A percentile compares a stretch with the other conserved stretches of the same genome.
Conservation (phyloP, 1,284 basidiomycete genomes). For the Vanrija humicola region DNA sequence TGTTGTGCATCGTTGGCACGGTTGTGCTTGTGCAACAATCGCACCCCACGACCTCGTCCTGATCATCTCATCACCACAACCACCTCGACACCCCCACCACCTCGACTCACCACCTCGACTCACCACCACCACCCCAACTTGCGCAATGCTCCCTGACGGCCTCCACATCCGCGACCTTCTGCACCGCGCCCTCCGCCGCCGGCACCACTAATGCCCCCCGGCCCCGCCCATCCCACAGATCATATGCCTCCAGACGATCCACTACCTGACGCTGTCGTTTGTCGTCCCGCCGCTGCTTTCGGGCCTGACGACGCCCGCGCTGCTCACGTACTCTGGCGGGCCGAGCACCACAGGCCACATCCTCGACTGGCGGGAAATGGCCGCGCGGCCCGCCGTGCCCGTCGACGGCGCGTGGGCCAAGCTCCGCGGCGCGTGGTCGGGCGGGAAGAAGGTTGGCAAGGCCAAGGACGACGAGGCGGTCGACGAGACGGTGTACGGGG, state of each 20-base stretch:
- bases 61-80: no score
- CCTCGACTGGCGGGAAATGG: constrained; percentile 96
- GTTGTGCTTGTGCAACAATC: no score
- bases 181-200: background rate
- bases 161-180: background rate
- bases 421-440: constrained; percentile 49
- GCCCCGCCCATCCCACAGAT: constrained; percentile 59
- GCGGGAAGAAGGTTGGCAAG: constrained; percentile 43
- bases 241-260: constrained; percentile 81
- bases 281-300: constrained; percentile 75
- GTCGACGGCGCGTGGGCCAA: constrained; percentile 57
- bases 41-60: no score
- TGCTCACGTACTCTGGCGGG: constrained; percentile 70
- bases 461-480: constrained; percentile 3
- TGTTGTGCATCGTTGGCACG: no score
- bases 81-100: no score
- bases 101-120: no score
- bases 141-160: no score
- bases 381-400: constrained; percentile 66
- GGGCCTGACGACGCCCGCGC: constrained; percentile 66
- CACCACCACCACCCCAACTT: no score
- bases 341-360: constrained; percentile 52
- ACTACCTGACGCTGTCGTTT: constrained; percentile 82
- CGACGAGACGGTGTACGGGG: constrained; percentile 44
- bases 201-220: background rate